Evolutionary conservation across 306 rosid genomes (phyloP), one percentile per base, ranked within the genome.

Genomic region (Erythrophleum fordii): DNA sequence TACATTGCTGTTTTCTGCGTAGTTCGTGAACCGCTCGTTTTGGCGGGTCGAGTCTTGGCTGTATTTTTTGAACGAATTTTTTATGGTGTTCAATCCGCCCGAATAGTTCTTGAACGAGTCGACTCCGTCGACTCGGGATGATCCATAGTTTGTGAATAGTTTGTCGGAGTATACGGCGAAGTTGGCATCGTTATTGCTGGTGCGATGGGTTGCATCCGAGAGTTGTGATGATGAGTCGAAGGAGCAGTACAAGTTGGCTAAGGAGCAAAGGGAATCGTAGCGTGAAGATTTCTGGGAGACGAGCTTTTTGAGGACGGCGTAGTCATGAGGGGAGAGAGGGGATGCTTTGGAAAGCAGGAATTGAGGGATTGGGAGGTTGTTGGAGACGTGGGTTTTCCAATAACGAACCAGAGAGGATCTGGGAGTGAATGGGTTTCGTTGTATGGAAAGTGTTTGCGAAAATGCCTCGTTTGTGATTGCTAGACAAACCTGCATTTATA

Each of bases 81-180:
- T 78, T 31, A 88, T 88, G 12, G 86, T 78, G 92, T 95, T 95
- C 48, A 93, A 16, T 22, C 84, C 90, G 18, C 78, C 79, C 0
- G 99, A 95, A 83, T 95, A 95, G 89, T 95, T 95, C 72, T 89
- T 90, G 88, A 95, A 95, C 14, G 94, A 91, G 85, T 95, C 97
- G 25, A 52, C 64, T 6, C 90, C 91, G 16, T 77, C 84, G 42
- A 64, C 74, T 76, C 75, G 71, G 53, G 91, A 66, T 1, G 85
- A 71, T 6, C 94, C 96, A 72, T 95, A 95, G 90, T 77, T 88
- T 49, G 77, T 71, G 85, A 95, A 95, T 79, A 59, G 86, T 69
- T 74, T 91, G 84, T 91, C 85, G 6, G 87, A 64, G 69, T 95
- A 95, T 2, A 28, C 6, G 45, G 86, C 83, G 71, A 95, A 95